Percentiles rank a stretch among this genome's conserved stretches.
Conservation (phyloP, 1,139 yeast genomes). For the Taphrina wiesneri region DNA sequence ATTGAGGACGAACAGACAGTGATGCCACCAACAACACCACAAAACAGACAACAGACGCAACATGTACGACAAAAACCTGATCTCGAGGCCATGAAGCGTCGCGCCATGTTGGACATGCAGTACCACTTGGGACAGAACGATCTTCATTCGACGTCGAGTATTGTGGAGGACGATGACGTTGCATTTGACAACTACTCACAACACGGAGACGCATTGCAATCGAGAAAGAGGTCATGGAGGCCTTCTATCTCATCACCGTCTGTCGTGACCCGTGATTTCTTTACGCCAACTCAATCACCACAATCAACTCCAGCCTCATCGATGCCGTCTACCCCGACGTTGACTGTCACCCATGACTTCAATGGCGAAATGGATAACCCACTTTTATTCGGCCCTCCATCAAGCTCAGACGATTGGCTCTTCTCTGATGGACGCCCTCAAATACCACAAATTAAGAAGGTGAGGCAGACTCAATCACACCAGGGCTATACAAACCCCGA, state of each 20-base stretch:
- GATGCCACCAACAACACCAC: slow-evolving; percentile 17
- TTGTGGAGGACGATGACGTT: slow-evolving; percentile 24
- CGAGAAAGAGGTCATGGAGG: slow-evolving; percentile 22
- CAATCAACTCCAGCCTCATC: slow-evolving; percentile 37
- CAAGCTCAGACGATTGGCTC: slow-evolving; percentile 36
- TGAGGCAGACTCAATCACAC: not conserved
- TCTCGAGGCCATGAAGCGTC: slow-evolving; percentile 32
- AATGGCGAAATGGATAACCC: slow-evolving; percentile 19
- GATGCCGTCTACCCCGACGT: slow-evolving; percentile 34
- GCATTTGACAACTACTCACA: slow-evolving; percentile 23
- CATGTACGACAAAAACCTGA: slow-evolving; percentile 36
- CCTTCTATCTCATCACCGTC: slow-evolving; percentile 33
- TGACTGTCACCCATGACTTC: slow-evolving; percentile 32
- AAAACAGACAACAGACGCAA: not conserved
- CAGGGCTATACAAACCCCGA: slow-evolving; percentile 13
- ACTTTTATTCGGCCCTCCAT: slow-evolving; percentile 34
- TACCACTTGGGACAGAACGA: slow-evolving; percentile 19
- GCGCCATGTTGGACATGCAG: slow-evolving; percentile 30
- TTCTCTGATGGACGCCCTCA: slow-evolving; percentile 23
- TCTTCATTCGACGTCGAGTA: not conserved
- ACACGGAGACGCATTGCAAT: slow-evolving; percentile 10
- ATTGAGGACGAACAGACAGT: slow-evolving; percentile 43
- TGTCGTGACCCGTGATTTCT: slow-evolving; percentile 36
- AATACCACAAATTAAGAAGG: slow-evolving; percentile 25
- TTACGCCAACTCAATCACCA: slow-evolving; percentile 34